Conservation (phyloP, 2,329 filamentous ascomycete species). For the Neocucurbitaria cava region DNA sequence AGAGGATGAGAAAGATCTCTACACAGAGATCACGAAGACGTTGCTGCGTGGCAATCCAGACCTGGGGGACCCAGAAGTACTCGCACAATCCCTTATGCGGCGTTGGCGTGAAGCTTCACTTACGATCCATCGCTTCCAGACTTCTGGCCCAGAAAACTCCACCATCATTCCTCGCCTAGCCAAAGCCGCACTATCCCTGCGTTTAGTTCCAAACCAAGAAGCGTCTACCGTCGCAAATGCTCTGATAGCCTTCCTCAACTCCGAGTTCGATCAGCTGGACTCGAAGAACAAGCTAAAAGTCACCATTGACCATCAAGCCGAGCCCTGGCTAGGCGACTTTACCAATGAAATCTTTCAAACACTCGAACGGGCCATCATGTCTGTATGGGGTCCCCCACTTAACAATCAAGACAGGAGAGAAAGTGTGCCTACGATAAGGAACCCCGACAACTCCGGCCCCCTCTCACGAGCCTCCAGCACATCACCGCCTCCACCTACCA, state of each 20-base stretch:
- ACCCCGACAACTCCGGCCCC: slow-evolving; percentile 25
- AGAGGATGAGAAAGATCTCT: slow-evolving; percentile 77
- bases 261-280: slow-evolving; percentile 75
- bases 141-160: slow-evolving; percentile 85
- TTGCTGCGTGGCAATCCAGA: slow-evolving; percentile 75
- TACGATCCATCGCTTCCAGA: slow-evolving; percentile 91
- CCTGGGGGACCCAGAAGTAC: slow-evolving; percentile 67
- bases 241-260: slow-evolving; percentile 71
- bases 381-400: slow-evolving; percentile 74
- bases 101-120: slow-evolving; percentile 95
- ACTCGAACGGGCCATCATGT: slow-evolving; percentile 82
- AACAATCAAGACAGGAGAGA: slow-evolving; percentile 35
- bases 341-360: slow-evolving; percentile 90
- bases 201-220: slow-evolving; percentile 92
- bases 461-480: slow-evolving; percentile 12
- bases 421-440: slow-evolving; percentile 6
- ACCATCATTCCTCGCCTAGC: slow-evolving; percentile 91
- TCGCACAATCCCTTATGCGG: slow-evolving; percentile 87
- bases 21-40: slow-evolving; percentile 81
- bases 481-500: not conserved
- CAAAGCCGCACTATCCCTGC: slow-evolving; percentile 85
- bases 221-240: slow-evolving; percentile 75
- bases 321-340: slow-evolving; percentile 94
- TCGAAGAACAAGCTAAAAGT: slow-evolving; percentile 83
- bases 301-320: slow-evolving; percentile 89